phyloP scores from a whole-genome alignment of 2,329 filamentous ascomycete genomes.

The Aspergillus brunneoviolaceus region DNA sequence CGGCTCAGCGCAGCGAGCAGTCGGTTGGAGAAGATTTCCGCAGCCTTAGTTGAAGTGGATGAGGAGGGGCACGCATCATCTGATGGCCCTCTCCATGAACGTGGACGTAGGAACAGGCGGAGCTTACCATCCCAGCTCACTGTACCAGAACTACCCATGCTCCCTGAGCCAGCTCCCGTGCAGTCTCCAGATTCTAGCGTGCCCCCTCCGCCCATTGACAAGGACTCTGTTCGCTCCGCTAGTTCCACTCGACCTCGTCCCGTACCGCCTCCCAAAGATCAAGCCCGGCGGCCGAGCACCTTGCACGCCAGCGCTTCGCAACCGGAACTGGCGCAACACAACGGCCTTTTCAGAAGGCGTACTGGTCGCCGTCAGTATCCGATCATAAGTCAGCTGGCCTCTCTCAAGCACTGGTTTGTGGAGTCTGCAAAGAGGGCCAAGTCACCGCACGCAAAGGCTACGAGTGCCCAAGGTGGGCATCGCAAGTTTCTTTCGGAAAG shows the following conservation, averaged over 20 bases:
- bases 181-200: constrained; percentile 38
- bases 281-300: constrained; percentile 75
- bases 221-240: constrained; percentile 66
- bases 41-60: constrained; percentile 73
- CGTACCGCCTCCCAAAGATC: constrained; percentile 83
- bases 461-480: constrained; percentile 28
- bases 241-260: constrained; percentile 78
- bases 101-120: constrained; percentile 75
- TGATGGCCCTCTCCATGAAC: constrained; percentile 62
- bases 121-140: constrained; percentile 64
- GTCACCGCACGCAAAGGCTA: constrained; percentile 49
- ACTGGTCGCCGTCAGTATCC: constrained; percentile 59
- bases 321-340: constrained; percentile 59
- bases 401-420: constrained; percentile 71
- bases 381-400: constrained; percentile 65
- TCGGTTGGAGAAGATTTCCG: constrained; percentile 76
- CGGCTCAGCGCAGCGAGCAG: constrained; percentile 87
- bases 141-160: constrained; percentile 71
- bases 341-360: constrained; percentile 56
- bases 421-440: constrained; percentile 64
- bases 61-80: constrained; percentile 62
- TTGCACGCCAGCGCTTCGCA: constrained; percentile 78
- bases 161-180: constrained; percentile 60
- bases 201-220: constrained; percentile 72
- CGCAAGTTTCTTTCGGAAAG: constrained; percentile 42